Evolutionary conservation across 306 rosid genomes (phyloP).

Genomic region (Astragalus membranaceus): DNA sequence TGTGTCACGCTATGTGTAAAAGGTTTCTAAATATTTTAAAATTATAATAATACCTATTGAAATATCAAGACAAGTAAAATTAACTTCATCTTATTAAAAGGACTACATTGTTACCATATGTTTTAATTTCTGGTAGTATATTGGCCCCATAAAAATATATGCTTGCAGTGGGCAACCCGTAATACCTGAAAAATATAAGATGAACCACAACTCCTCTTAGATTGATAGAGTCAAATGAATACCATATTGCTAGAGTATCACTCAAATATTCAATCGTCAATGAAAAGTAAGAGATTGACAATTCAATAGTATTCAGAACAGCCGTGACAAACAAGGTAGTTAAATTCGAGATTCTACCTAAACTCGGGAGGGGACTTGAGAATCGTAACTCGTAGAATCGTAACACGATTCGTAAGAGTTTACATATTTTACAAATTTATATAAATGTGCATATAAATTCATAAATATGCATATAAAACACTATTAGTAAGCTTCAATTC

Average conservation of each 20-base stretch:
- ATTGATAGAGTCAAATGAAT: neutral
- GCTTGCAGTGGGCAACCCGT: conserved; percentile 96
- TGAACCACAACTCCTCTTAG: neutral
- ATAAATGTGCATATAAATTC: too few species aligned
- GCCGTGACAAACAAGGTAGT: neutral
- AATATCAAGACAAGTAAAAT: neutral
- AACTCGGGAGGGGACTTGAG: too few species aligned
- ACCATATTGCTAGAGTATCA: neutral
- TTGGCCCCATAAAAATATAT: conserved; percentile 97
- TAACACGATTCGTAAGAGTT: too few species aligned
- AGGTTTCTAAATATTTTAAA: neutral
- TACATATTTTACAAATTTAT: too few species aligned
- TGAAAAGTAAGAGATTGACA: neutral
- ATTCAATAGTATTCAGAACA: neutral
- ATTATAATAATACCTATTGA: neutral
- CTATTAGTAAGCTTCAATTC: too few species aligned
- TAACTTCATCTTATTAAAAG: neutral
- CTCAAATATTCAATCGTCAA: neutral
- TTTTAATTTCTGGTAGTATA: conserved; percentile 92
- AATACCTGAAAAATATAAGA: conserved; percentile 51
- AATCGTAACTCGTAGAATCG: too few species aligned
- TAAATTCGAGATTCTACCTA: too few species aligned
- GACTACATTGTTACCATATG: conserved; percentile 67
- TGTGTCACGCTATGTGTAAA: neutral
- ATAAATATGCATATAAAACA: too few species aligned